Evolutionary conservation across 164 flowering plant species (phyloP), one percentile per base, ranked within the genome.

Genomic region (Nymphaea thermarum): DNA sequence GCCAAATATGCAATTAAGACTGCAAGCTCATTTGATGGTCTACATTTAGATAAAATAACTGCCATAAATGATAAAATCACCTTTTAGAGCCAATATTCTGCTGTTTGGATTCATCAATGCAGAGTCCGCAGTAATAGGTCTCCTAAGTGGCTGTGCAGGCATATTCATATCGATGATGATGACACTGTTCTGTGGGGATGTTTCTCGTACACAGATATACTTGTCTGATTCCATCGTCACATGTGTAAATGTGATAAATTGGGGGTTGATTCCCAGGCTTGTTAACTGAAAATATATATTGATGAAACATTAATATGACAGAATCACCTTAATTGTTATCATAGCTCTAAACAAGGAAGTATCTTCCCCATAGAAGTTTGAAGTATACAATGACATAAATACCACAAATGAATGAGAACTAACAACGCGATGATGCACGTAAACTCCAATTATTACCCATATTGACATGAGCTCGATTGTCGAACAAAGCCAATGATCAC

Each of bases 221-320:
- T 90, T 95, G 62, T 92, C 99, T 0, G 98, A 95, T 70, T 95
- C 99, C 99, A 95, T 95, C 0, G 99, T 95, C 2, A 95, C 99
- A 80, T 95, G 90, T 0, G 98, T 95, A 63, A 95, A 95, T 3
- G 98, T 95, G 66, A 95, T 92, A 65, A 90, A 90, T 72, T 95
- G 98, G 1, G 85, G 93, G 82, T 82, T 90, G 62, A 95, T 90
- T 71, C 99, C 99, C 73, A 92, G 65, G 76, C 89, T 85, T 18
- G 96, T 80, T 59, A 95, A 72, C 99, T 95, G 91, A 17, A 62
- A 62, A 12, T 7, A 17, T 17, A 17, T 8, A 62, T 12, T 8
- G 14, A 15, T 51, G 14, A 15, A 51, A 10, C 57, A 51, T 51
- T 10, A 51, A 51, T 51, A 25, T 25, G 36, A 25, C 36, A 25